Evolutionary conservation across 1,284 basidiomycete genomes (phyloP).

Genomic region (Ceratobasidium sp.): DNA sequence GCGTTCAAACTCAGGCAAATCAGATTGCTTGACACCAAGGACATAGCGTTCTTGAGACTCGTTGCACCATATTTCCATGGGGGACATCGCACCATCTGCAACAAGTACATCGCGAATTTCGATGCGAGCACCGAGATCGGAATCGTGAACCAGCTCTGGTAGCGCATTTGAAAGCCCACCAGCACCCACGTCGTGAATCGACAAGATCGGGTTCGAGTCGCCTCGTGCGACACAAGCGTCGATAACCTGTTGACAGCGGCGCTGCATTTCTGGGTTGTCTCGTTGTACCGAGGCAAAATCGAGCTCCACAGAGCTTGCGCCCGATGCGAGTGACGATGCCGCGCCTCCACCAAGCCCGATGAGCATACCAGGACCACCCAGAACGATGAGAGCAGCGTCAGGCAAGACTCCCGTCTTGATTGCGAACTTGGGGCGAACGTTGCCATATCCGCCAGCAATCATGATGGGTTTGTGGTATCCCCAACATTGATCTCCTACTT

Average conservation of each 20-base stretch:
- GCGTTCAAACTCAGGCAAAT: constrained; percentile 65
- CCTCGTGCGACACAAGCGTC: constrained; percentile 82
- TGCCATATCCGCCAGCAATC: constrained; percentile 97
- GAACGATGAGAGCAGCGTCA: constrained; percentile 87
- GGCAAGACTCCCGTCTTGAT: constrained; percentile 76
- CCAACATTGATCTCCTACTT: constrained; percentile 72
- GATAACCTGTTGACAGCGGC: constrained; percentile 96
- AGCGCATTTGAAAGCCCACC: constrained; percentile 97
- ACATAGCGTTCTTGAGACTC: constrained; percentile 99
- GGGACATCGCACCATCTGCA: constrained; percentile 93
- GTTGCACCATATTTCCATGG: constrained; percentile 99
- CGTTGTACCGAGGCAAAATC: constrained; percentile 98
- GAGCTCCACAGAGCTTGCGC: constrained; percentile 86
- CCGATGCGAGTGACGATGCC: constrained; percentile 90
- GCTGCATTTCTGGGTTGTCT: constrained; percentile 98
- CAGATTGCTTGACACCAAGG: constrained; percentile 76
- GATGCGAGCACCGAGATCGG: constrained; percentile 87
- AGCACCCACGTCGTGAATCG: constrained; percentile 98
- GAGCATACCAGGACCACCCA: constrained; percentile 97
- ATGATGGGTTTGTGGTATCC: constrained; percentile 99
- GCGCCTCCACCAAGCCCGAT: constrained; percentile 98
- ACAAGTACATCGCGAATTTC: constrained; percentile 94
- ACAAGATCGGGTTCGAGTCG: constrained; percentile 84
- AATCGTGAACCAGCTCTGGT: constrained; percentile 96
- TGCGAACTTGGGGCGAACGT: constrained; percentile 83